These are phyloP conservation scores for Sindora glabra DNA, from an alignment of 306 rosid species.

Conservation along the genomic window DNA sequence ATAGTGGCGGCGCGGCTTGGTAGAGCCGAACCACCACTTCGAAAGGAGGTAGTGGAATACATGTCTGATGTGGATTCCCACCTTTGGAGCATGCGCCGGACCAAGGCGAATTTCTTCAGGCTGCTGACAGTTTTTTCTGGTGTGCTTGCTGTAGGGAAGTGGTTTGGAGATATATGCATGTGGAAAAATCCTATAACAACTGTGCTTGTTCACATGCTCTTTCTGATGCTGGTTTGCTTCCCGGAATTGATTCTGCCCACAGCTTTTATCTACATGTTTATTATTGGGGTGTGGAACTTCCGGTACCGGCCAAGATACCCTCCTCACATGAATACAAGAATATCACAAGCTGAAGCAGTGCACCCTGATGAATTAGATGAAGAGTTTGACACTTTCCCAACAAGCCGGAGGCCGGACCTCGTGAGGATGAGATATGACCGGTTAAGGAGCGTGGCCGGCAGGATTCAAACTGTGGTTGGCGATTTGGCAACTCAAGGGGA, in stretches of 20 bases:
- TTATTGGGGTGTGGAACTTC: constrained; percentile 36
- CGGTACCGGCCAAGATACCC: constrained; percentile 37
- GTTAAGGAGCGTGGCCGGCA: constrained; percentile 16
- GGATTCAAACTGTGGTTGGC: constrained; percentile 23
- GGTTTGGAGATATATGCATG: constrained; percentile 34
- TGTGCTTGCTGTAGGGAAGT: constrained; percentile 26
- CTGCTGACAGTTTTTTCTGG: constrained; percentile 34
- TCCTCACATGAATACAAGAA: constrained; percentile 38
- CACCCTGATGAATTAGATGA: constrained; percentile 35
- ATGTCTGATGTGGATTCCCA: constrained; percentile 43
- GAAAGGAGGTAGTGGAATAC: constrained; percentile 39
- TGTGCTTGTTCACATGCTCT: constrained; percentile 28
- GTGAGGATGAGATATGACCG: constrained; percentile 41
- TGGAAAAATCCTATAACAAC: constrained; percentile 38
- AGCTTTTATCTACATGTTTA: constrained; percentile 28
- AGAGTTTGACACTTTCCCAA: constrained; percentile 39
- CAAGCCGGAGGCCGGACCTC: constrained; percentile 16
- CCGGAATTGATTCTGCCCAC: constrained; percentile 33
- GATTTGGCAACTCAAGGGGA: constrained; percentile 42
- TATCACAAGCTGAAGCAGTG: constrained; percentile 34
- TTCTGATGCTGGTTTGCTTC: constrained; percentile 37
- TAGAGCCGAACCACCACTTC: constrained; percentile 37
- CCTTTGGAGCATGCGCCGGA: constrained; percentile 37
- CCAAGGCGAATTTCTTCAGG: constrained; percentile 34
- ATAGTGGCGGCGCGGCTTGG: constrained; percentile 32